Percentiles rank a stretch among this genome's conserved stretches.
These are phyloP conservation scores for Phytophthora sansomeana DNA, from an alignment of 352 stramenopile genomes.

Conservation along the genomic window DNA sequence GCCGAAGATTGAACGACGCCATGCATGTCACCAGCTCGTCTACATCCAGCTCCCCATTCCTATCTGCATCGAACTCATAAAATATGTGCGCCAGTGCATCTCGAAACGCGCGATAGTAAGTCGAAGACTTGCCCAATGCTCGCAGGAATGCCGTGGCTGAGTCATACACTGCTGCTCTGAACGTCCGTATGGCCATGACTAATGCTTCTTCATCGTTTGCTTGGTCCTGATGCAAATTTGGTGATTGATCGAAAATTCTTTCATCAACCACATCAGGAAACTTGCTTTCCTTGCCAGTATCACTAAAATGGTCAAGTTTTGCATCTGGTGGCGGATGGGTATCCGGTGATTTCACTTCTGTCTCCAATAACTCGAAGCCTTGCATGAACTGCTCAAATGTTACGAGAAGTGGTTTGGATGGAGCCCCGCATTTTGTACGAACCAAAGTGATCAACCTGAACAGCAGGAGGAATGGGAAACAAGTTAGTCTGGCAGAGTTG, in stretches of 20 bases:
- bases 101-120: slow-evolving; percentile 62
- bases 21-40: slow-evolving; percentile 63
- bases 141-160: slow-evolving; percentile 46
- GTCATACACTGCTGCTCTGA: slow-evolving; percentile 53
- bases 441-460: slow-evolving; percentile 62
- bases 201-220: slow-evolving; percentile 42
- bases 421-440: slow-evolving; percentile 49
- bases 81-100: slow-evolving; percentile 63
- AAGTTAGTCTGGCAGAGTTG: slow-evolving; percentile 9
- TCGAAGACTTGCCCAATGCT: slow-evolving; percentile 25
- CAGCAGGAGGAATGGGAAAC: background rate
- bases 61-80: slow-evolving; percentile 60
- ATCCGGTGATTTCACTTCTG: background rate
- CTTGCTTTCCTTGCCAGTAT: slow-evolving; percentile 1
- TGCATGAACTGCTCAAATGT: slow-evolving; percentile 55
- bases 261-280: background rate
- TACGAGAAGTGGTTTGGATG: slow-evolving; percentile 53
- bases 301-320: background rate
- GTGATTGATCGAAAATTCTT: background rate
- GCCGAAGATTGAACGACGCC: slow-evolving; percentile 51
- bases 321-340: background rate
- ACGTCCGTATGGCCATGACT: slow-evolving; percentile 35
- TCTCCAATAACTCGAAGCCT: slow-evolving; percentile 58
- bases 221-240: slow-evolving; percentile 5
- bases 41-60: slow-evolving; percentile 62